These are phyloP conservation scores for Zelonia costaricensis DNA, from an alignment of 208 protist genomes.

Conservation along the genomic window DNA sequence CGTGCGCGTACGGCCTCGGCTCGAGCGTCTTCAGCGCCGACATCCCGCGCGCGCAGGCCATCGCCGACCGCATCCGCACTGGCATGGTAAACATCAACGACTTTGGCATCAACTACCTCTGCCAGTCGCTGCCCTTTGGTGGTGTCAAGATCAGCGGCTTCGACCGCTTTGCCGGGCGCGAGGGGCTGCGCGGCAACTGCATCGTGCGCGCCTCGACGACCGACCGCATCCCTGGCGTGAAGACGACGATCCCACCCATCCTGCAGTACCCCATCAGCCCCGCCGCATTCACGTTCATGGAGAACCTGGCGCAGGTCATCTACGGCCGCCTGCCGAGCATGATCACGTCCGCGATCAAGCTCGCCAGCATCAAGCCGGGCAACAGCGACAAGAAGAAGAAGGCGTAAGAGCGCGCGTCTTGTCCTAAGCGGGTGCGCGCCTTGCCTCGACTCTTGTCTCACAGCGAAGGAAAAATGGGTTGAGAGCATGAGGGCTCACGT, in stretches of 20 bases:
- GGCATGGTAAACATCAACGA: conserved; percentile 95
- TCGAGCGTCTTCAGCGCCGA: conserved; percentile 90
- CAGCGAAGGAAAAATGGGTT: too few species aligned
- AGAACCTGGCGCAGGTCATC: conserved; percentile 67
- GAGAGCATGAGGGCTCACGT: too few species aligned
- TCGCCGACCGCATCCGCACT: conserved; percentile 80
- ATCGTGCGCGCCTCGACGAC: conserved; percentile 79
- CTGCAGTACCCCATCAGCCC: conserved; percentile 86
- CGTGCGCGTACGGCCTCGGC: conserved; percentile 89
- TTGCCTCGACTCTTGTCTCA: too few species aligned
- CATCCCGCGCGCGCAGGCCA: conserved; percentile 70
- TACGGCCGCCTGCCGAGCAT: conserved; percentile 67
- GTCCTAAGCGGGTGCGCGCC: too few species aligned
- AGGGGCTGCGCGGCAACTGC: conserved; percentile 94
- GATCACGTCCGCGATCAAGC: conserved; percentile 51
- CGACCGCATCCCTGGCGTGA: conserved; percentile 87
- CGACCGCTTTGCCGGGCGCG: conserved; percentile 93
- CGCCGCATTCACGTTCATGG: conserved; percentile 78
- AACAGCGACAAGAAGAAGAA: conserved; percentile 30
- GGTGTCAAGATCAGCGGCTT: conserved; percentile 96
- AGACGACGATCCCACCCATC: conserved; percentile 77
- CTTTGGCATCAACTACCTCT: conserved; percentile 96
- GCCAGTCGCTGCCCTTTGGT: conserved; percentile 96
- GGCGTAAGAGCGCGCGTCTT: conserved; percentile 8
- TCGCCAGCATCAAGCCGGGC: conserved; percentile 52